These are phyloP conservation scores for Botrytis paeoniae DNA, from an alignment of 2,329 filamentous ascomycete genomes.

Conservation along the genomic window DNA sequence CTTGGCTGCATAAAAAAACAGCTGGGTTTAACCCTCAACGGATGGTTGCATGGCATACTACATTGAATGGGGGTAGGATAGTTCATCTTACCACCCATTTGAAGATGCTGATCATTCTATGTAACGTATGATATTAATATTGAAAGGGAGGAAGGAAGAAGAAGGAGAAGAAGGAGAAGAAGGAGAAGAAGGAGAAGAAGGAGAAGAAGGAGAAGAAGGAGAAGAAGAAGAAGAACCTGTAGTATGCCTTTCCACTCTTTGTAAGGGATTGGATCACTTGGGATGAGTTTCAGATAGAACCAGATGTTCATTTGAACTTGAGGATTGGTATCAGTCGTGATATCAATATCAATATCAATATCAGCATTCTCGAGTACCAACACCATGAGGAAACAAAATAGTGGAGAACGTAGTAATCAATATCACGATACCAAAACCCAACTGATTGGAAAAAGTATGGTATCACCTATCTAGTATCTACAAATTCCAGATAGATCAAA, in stretches of 20 bases:
- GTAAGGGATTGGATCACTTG: background rate
- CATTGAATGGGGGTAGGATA: background rate
- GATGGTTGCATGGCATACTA: constrained; percentile 26
- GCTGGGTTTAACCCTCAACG: constrained; percentile 19
- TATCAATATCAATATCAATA: background rate
- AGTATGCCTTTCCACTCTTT: background rate
- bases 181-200: no score
- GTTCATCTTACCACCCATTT: background rate
- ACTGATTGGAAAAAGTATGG: background rate
- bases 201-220: background rate
- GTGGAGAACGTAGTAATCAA: background rate
- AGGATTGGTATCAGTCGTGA: background rate
- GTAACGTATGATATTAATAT: constrained; percentile 32
- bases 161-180: background rate
- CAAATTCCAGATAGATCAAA: background rate
- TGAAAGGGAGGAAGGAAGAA: background rate
- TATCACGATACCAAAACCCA: background rate
- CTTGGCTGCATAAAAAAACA: background rate
- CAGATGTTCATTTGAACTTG: background rate
- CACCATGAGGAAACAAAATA: background rate
- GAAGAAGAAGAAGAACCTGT: background rate
- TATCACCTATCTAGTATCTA: background rate
- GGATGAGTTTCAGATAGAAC: background rate
- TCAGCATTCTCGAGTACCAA: background rate
- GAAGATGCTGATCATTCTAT: constrained; percentile 25